Evolutionary conservation across 1,284 basidiomycete genomes (phyloP), one percentile per base, ranked within the genome.

Genomic region (Moesziomyces sp.): DNA sequence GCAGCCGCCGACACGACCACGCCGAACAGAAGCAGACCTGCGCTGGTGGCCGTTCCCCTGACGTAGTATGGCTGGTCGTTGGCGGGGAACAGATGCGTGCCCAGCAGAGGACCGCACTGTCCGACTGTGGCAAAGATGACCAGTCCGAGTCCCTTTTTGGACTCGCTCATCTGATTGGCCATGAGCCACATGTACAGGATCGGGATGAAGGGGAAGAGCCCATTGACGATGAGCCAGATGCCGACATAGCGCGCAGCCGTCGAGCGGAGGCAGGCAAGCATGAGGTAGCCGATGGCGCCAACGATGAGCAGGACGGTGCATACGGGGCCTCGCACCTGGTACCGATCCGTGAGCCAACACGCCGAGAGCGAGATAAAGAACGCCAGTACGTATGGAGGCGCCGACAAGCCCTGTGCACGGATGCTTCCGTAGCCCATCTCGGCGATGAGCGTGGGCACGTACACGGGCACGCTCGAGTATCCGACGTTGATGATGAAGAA

Each of bases 401-500:
- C 75, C 3, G 76, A 69, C 3, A 74, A 66, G 14, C 77, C 77
- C 46, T 80, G 78, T 0, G 78, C 77, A 6, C 58, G 50, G 50
- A 73, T 66, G 42, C 61, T 73, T 16, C 73, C 67, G 54, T 74
- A 82, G 0, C 82, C 82, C 74, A 81, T 76, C 28, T 78, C 70
- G 5, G 70, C 34, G 10, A 84, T 51, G 23, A 83, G 72, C 24
- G 76, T 81, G 3, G 82, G 82, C 3, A 77, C 52, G 73, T 81
- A 84, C 50, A 83, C 79, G 16, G 82, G 79, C 6, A 84, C 63
- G 14, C 54, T 54, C 18, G 74, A 74, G 47, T 80, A 82, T 1
- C 72, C 72, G 43, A 83, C 79, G 54, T 83, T 84, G 53, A 71
- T 65, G 49, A 76, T 75, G 50, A 82, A 84, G 54, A 82, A 65